Evolutionary conservation across 257 asterid species (phyloP).

Genomic region (Nicotiana attenuata): DNA sequence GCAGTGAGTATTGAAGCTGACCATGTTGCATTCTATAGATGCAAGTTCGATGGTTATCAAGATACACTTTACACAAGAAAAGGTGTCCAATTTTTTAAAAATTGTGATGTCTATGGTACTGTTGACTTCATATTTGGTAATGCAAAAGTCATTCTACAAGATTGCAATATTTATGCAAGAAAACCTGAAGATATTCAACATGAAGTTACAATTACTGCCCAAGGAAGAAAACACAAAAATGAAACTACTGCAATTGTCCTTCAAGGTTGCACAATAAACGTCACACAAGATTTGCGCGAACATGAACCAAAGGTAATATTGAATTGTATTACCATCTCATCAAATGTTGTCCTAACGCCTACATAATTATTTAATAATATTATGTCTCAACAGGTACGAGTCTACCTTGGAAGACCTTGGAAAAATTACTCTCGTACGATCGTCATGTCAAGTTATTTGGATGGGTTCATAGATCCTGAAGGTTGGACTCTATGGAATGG

Average conservation of each 20-base stretch:
- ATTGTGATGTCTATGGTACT: slow-evolving; percentile 8
- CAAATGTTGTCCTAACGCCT: too few species aligned
- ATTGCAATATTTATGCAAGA: background rate
- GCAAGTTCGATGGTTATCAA: slow-evolving; percentile 14
- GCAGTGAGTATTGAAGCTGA: slow-evolving; percentile 6
- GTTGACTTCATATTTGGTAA: slow-evolving; percentile 18
- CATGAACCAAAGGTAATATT: background rate
- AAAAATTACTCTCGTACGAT: background rate
- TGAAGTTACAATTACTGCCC: background rate
- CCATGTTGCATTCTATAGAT: background rate
- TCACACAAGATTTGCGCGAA: background rate
- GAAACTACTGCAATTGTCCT: slow-evolving; percentile 2
- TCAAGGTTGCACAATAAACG: background rate
- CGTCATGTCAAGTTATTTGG: background rate
- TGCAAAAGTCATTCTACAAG: slow-evolving; percentile 4
- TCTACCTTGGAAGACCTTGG: slow-evolving; percentile 12
- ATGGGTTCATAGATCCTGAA: background rate
- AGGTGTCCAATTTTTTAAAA: slow-evolving; percentile 7
- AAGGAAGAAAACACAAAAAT: slow-evolving; percentile 6
- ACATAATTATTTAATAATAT: background rate
- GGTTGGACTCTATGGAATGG: slow-evolving; percentile 13
- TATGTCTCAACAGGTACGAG: background rate
- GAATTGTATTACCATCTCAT: background rate
- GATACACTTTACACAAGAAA: slow-evolving; percentile 2
- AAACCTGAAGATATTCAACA: slow-evolving; percentile 6